Evolutionary conservation across 306 rosid genomes (phyloP).

Genomic region (Rosa rugosa): DNA sequence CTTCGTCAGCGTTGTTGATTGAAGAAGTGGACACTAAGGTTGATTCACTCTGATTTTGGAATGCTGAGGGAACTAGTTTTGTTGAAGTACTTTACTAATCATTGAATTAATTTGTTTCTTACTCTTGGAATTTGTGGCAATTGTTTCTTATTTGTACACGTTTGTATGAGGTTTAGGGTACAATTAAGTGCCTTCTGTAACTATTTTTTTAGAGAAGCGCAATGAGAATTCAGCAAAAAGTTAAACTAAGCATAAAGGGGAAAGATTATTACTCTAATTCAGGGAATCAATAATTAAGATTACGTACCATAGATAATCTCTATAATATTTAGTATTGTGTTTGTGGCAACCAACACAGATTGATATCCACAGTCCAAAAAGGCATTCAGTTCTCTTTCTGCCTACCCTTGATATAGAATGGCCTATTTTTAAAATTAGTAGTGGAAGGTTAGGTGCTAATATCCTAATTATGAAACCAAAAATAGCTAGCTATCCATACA

Average conservation of each 20-base stretch:
- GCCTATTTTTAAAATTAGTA: background rate
- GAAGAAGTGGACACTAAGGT: slow-evolving; percentile 29
- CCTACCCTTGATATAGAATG: background rate
- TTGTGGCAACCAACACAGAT: slow-evolving; percentile 20
- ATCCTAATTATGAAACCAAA: background rate
- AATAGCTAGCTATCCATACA: background rate
- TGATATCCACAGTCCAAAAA: slow-evolving; percentile 12
- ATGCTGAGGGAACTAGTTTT: slow-evolving; percentile 15
- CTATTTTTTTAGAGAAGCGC: background rate
- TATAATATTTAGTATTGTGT: slow-evolving; percentile 1
- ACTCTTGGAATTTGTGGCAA: background rate
- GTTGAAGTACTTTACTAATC: background rate
- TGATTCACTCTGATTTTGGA: slow-evolving; percentile 11
- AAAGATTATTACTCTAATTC: slow-evolving; percentile 1
- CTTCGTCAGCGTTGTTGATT: slow-evolving; percentile 27
- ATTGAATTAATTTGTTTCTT: slow-evolving; percentile 15
- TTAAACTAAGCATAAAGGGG: background rate
- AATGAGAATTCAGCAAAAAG: background rate
- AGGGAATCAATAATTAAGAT: slow-evolving; percentile 10
- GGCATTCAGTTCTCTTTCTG: background rate
- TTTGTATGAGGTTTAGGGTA: background rate
- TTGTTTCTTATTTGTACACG: background rate
- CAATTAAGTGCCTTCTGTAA: background rate
- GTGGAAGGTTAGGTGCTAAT: background rate
- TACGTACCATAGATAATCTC: slow-evolving; percentile 8